Percentiles rank a stretch among this genome's conserved stretches.
phyloP scores from a whole-genome alignment of 2,329 filamentous ascomycete genomes.

The Thelonectria rubi region DNA sequence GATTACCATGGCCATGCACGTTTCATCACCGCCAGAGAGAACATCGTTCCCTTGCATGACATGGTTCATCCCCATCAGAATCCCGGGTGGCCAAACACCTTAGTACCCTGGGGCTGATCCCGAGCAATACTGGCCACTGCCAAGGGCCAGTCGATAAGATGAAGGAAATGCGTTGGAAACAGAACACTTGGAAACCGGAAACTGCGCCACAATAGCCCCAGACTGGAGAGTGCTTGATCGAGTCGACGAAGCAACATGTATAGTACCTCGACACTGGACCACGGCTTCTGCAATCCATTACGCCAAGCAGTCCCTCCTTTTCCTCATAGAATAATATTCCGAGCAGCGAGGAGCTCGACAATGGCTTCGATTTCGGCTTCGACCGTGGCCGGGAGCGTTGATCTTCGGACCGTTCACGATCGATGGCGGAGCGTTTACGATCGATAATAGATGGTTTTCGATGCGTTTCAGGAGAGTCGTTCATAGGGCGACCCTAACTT shows the following conservation, averaged over 20 bases:
- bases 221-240: constrained; percentile 1
- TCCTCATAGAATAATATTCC: not conserved
- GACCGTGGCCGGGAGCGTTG: constrained; percentile 3
- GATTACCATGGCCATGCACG: constrained; percentile 20
- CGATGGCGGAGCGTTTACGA: constrained; percentile 24
- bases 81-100: not conserved
- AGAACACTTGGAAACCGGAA: not conserved
- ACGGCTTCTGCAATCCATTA: constrained; percentile 2
- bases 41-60: constrained; percentile 21
- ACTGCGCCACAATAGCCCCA: constrained; percentile 10
- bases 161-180: not conserved
- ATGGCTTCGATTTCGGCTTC: constrained; percentile 8
- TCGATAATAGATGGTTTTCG: constrained; percentile 24
- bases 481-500: constrained; percentile 18
- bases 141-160: not conserved
- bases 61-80: not conserved
- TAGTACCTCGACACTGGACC: constrained; percentile 6
- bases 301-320: not conserved
- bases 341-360: not conserved
- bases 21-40: constrained; percentile 19
- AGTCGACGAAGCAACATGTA: constrained; percentile 4
- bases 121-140: constrained; percentile 9
- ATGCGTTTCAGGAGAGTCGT: constrained; percentile 23
- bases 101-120: constrained; percentile 3
- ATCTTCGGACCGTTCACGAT: constrained; percentile 24